Evolutionary conservation across 768 basidiomycete species (phyloP).

Genomic region (Boletus pseudopeckii): DNA sequence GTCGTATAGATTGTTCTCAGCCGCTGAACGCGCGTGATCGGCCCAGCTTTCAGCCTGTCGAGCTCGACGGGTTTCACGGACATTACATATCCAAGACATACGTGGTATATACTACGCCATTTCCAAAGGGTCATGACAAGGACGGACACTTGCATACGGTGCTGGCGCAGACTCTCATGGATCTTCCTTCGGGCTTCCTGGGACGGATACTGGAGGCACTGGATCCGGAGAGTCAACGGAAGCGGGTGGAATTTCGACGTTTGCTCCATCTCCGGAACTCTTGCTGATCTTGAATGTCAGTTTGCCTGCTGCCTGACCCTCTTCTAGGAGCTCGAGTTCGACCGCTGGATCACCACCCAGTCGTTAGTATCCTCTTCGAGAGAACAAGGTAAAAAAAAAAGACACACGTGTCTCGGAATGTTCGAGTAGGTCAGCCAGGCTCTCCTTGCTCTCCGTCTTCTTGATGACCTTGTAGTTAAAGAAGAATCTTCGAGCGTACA

Average conservation of each 20-base stretch:
- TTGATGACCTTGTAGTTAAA: slow-evolving; percentile 33
- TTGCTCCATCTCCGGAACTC: slow-evolving; percentile 3
- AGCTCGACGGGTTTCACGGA: neutral
- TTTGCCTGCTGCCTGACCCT: slow-evolving; percentile 30
- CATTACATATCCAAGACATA: slow-evolving; percentile 10
- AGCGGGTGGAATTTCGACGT: slow-evolving; percentile 1
- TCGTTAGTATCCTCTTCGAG: neutral
- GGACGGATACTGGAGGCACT: neutral
- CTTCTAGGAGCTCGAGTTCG: slow-evolving; percentile 31
- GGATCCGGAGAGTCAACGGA: neutral
- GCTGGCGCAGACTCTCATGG: neutral
- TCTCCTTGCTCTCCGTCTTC: slow-evolving; percentile 34
- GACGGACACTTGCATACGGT: slow-evolving; percentile 2
- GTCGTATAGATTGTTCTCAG: neutral
- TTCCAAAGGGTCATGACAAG: slow-evolving; percentile 2
- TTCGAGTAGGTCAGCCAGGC: slow-evolving; percentile 31
- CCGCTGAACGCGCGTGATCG: neutral
- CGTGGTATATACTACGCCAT: neutral
- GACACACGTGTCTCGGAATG: slow-evolving; percentile 29
- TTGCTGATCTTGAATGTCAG: slow-evolving; percentile 27
- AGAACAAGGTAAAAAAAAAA: neutral
- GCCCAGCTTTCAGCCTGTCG: neutral
- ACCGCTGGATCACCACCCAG: slow-evolving; percentile 13
- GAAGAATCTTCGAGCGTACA: slow-evolving; percentile 31
- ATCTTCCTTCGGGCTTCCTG: neutral